Conservation (phyloP, 495 filamentous ascomycete species). For the Penicillium chermesinum region DNA sequence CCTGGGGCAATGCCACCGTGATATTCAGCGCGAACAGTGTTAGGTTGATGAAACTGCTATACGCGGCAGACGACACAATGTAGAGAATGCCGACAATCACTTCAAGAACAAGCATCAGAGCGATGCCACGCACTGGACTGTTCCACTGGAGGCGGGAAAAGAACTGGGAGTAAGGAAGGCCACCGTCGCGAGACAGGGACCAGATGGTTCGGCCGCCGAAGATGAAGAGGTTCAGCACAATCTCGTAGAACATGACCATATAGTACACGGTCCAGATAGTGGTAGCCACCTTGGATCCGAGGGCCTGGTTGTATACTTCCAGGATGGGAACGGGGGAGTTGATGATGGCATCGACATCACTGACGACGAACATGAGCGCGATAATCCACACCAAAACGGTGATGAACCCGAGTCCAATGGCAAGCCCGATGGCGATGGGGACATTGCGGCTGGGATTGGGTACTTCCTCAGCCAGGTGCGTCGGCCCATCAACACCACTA, state of each 20-base stretch:
- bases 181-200: slow-evolving; percentile 11
- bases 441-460: slow-evolving; percentile 18
- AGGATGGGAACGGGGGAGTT: slow-evolving; percentile 18
- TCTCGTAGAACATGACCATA: slow-evolving; percentile 11
- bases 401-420: slow-evolving; percentile 16
- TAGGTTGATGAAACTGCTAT: slow-evolving; percentile 20
- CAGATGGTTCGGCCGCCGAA: slow-evolving; percentile 15
- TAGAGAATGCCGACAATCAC: slow-evolving; percentile 20
- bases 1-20: slow-evolving; percentile 17
- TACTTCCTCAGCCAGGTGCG: slow-evolving; percentile 27
- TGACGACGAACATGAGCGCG: slow-evolving; percentile 24
- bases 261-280: slow-evolving; percentile 15
- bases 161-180: slow-evolving; percentile 12
- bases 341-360: slow-evolving; percentile 21
- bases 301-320: slow-evolving; percentile 24
- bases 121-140: slow-evolving; percentile 10
- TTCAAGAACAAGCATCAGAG: slow-evolving; percentile 5
- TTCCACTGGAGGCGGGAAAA: slow-evolving; percentile 1
- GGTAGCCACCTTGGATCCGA: slow-evolving; percentile 10
- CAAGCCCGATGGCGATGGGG: slow-evolving; percentile 17
- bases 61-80: slow-evolving; percentile 24
- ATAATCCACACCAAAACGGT: slow-evolving; percentile 25
- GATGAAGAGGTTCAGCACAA: slow-evolving; percentile 4
- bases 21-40: slow-evolving; percentile 18
- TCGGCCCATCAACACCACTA: slow-evolving; percentile 19